These are phyloP conservation scores for Fraxinus xanthoxyloides DNA, from an alignment of 305 asterid species.

Conservation along the genomic window DNA sequence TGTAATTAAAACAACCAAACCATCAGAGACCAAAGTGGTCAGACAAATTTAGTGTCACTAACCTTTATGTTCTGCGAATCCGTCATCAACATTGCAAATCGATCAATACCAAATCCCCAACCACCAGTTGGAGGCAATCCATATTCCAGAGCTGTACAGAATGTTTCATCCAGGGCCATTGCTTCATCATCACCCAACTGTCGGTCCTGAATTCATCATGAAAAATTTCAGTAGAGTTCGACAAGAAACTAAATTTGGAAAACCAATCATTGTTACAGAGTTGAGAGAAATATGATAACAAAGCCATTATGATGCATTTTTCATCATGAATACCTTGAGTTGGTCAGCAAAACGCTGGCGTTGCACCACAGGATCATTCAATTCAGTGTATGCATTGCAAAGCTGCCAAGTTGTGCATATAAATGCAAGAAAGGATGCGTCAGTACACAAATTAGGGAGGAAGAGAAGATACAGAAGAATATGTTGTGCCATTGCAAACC, in stretches of 20 bases:
- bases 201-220: slow-evolving; percentile 55
- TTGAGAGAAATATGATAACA: not conserved
- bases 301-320: not conserved
- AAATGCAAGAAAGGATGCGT: slow-evolving; percentile 1
- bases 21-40: not conserved
- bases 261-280: not conserved
- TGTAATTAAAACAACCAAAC: not conserved
- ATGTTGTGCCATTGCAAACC: slow-evolving; percentile 34
- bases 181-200: slow-evolving; percentile 97
- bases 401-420: slow-evolving; percentile 37
- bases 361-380: slow-evolving; percentile 91
- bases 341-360: slow-evolving; percentile 90
- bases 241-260: not conserved
- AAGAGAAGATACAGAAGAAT: not conserved
- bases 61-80: slow-evolving; percentile 97
- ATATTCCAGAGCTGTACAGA: slow-evolving; percentile 83
- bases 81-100: slow-evolving; percentile 74
- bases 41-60: not conserved
- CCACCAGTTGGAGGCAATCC: slow-evolving; percentile 96
- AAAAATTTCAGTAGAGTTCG: slow-evolving; percentile 8
- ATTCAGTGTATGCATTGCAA: slow-evolving; percentile 90
- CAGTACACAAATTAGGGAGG: not conserved
- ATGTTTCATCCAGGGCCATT: slow-evolving; percentile 85
- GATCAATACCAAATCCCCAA: slow-evolving; percentile 93
- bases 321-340: slow-evolving; percentile 63